Evolutionary conservation across 441 rosid species (phyloP).

Genomic region (Geranium incanum): DNA sequence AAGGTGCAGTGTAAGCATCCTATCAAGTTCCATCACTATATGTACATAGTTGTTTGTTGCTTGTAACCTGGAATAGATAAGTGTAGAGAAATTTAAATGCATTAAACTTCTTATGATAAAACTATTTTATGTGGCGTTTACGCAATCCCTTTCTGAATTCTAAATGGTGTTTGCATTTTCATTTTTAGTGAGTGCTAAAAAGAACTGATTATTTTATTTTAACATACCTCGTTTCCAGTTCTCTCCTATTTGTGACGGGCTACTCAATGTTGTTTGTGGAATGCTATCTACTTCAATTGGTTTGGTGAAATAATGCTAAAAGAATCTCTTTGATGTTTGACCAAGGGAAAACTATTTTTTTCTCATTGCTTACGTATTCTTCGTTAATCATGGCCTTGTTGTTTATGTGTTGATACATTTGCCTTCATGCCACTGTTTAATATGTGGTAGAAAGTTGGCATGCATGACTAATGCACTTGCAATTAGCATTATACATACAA

Average conservation of each 20-base stretch:
- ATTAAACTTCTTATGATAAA: not conserved
- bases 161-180: not conserved
- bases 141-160: not conserved
- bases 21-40: slow-evolving; percentile 21
- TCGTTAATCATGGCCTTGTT: not conserved
- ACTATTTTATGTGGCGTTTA: not conserved
- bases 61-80: not conserved
- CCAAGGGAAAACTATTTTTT: not conserved
- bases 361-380: not conserved
- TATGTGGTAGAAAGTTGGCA: not conserved
- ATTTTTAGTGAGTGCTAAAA: not conserved
- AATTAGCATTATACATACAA: not conserved
- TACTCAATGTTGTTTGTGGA: slow-evolving; percentile 3
- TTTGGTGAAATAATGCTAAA: not conserved
- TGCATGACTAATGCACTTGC: not conserved
- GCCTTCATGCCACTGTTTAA: not conserved
- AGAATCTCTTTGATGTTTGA: slow-evolving; percentile 3
- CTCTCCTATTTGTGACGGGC: not conserved
- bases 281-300: not conserved
- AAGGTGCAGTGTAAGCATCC: slow-evolving; percentile 89
- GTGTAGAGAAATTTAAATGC: not conserved
- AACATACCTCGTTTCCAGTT: not conserved
- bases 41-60: slow-evolving; percentile 2
- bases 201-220: slow-evolving; percentile 6
- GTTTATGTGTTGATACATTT: not conserved